Conservation (phyloP, 163 green algal genomes). For the Chlorella variabilis region DNA sequence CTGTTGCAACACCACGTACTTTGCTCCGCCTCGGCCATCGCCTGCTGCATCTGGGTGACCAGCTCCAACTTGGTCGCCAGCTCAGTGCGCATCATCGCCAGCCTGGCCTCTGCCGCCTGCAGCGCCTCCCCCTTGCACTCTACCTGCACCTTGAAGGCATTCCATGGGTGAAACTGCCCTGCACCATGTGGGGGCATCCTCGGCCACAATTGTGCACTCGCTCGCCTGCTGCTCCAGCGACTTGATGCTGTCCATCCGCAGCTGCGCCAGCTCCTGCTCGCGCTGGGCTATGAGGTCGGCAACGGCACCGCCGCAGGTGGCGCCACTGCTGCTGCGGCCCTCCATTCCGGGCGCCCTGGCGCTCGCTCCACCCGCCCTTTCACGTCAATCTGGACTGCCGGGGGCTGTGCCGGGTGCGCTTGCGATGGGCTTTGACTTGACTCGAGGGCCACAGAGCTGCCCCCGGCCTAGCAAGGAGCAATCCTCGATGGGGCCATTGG, state of each 20-base stretch:
- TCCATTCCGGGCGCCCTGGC: too few relatives aligned
- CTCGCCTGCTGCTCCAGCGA: slow-evolving; percentile 24
- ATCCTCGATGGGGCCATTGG: too few relatives aligned
- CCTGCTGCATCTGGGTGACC: slow-evolving; percentile 13
- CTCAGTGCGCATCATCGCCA: slow-evolving; percentile 28
- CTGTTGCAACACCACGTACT: not conserved
- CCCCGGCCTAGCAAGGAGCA: too few relatives aligned
- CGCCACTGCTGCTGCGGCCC: too few relatives aligned
- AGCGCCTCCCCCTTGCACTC: not conserved
- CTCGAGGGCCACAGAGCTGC: too few relatives aligned
- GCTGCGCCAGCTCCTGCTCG: slow-evolving; percentile 27
- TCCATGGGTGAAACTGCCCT: too few relatives aligned
- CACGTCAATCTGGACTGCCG: too few relatives aligned
- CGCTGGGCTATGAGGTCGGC: slow-evolving; percentile 24
- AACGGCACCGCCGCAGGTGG: not conserved
- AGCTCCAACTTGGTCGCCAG: slow-evolving; percentile 13
- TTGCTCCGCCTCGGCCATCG: slow-evolving; percentile 13
- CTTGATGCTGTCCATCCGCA: not conserved
- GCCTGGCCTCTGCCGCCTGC: not conserved
- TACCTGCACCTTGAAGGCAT: not conserved
- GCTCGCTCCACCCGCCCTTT: too few relatives aligned
- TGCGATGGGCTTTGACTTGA: too few relatives aligned
- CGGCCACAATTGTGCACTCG: not conserved
- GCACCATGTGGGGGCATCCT: not conserved
- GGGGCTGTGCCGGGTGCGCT: too few relatives aligned